Evolutionary conservation across 345 rosid genomes (phyloP), one percentile per base, ranked within the genome.

Genomic region (Atalantia buxifolia): DNA sequence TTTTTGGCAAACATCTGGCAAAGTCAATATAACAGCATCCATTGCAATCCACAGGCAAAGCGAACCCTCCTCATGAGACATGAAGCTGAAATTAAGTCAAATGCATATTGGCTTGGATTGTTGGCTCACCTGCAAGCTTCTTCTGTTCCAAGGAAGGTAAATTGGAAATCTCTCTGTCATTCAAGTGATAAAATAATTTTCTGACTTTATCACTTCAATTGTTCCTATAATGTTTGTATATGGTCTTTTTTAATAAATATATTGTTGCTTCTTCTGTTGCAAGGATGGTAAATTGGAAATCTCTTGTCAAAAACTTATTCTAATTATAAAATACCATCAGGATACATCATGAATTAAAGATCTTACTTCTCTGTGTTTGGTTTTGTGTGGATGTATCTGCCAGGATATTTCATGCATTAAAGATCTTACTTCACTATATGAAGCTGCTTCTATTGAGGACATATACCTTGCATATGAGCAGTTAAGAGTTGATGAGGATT

Each of bases 1-100:
- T 42, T 64, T 63, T 45, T 10, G 8, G 61, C 40, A 5, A 22
- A 28, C 13, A 24, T 53, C 50, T 56, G 61, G 30, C 24, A 14
- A 5, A 62, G 30, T 42, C 25, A 16, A 59, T 18, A 30, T 48
- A 75, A 74, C 75, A 19, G 27, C 21, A 55, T 68, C 60, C 57
- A 56, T 77, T 71, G 76, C 33, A 28, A 76, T 71, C 25, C 67
- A 77, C 93, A 96, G 99, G 99, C 99, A 77, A 97, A 90, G 82
- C 88, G 98, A 56, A 94, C 99, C 55, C 93, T 97, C 75, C 86
- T 97, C 56, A 94, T 97, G 99, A 92, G 98, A 77, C 99, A 97
- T 85, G 99, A 97, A 87, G 98, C 98, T 78, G 99, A 97, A 82
- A 88, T 94, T 27, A 97, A 97, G 88, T 94, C 99, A 82, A 97